Evolutionary conservation across 2,329 filamentous ascomycete species (phyloP).

Genomic region (Fusarium abutilonis): DNA sequence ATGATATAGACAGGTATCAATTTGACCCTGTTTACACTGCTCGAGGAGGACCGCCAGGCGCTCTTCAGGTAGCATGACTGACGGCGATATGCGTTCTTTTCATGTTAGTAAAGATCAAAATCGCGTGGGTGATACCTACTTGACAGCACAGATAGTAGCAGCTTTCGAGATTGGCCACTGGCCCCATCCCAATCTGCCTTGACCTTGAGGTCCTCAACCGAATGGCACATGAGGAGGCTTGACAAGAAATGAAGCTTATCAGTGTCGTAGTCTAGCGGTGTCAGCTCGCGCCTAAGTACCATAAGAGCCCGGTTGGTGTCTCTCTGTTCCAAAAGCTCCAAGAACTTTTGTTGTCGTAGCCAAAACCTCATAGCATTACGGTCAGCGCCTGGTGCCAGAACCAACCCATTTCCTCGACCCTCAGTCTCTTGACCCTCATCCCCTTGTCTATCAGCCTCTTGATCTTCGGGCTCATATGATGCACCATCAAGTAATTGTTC

Average conservation of each 20-base stretch:
- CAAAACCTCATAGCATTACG: slow-evolving; percentile 84
- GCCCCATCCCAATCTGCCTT: slow-evolving; percentile 90
- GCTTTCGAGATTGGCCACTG: slow-evolving; percentile 75
- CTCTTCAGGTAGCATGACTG: slow-evolving; percentile 95
- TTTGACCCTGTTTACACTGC: slow-evolving; percentile 85
- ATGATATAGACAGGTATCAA: slow-evolving; percentile 87
- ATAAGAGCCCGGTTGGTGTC: slow-evolving; percentile 78
- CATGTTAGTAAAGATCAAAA: neutral
- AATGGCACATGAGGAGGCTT: slow-evolving; percentile 88
- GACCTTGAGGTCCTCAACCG: slow-evolving; percentile 76
- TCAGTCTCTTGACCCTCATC: too few relatives aligned
- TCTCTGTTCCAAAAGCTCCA: slow-evolving; percentile 84
- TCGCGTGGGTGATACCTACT: slow-evolving; percentile 62
- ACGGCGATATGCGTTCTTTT: slow-evolving; percentile 88
- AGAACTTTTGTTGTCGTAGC: slow-evolving; percentile 91
- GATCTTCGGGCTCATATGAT: slow-evolving; percentile 48
- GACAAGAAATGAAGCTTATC: slow-evolving; percentile 83
- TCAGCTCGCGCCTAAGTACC: slow-evolving; percentile 88
- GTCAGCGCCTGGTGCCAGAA: slow-evolving; percentile 79
- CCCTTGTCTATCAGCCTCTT: slow-evolving; percentile 20
- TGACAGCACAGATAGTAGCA: slow-evolving; percentile 82
- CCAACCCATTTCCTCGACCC: slow-evolving; percentile 66
- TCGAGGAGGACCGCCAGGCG: slow-evolving; percentile 83
- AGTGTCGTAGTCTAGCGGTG: slow-evolving; percentile 83
- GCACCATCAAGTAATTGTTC: slow-evolving; percentile 78